These are phyloP conservation scores for Hyaloscypha finlandica DNA, from an alignment of 495 filamentous ascomycete species.

Conservation along the genomic window DNA sequence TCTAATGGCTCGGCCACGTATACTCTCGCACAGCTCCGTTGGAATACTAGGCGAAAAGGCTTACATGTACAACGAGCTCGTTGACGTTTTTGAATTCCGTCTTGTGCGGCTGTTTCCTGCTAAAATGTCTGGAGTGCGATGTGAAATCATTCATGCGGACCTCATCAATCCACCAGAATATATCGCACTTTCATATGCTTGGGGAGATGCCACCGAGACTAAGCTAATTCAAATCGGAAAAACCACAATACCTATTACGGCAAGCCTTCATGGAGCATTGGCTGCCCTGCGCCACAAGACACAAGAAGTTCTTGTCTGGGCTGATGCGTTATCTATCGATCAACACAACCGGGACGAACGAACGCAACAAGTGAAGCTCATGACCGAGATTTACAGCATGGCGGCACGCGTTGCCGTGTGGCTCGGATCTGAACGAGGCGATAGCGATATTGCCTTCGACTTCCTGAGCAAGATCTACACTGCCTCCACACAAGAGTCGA, in stretches of 20 bases:
- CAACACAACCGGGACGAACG: conserved; percentile 22
- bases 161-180: neutral
- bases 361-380: conserved; percentile 20
- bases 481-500: neutral
- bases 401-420: conserved; percentile 2
- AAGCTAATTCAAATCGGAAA: conserved; percentile 2
- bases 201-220: conserved; percentile 6
- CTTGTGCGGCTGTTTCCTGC: too few relatives aligned
- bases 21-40: too few relatives aligned
- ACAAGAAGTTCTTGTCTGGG: conserved; percentile 13
- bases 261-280: conserved; percentile 6
- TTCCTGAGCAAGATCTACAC: neutral
- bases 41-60: too few relatives aligned
- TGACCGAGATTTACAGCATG: conserved; percentile 18
- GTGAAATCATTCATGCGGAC: neutral
- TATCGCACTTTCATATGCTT: conserved; percentile 6
- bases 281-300: neutral
- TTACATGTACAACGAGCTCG: too few relatives aligned
- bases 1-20: too few relatives aligned
- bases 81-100: too few relatives aligned
- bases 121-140: too few relatives aligned
- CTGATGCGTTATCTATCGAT: conserved; percentile 24
- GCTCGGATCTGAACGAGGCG: conserved; percentile 16
- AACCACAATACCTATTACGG: neutral
- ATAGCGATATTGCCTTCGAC: neutral